These are phyloP conservation scores for Colletotrichum lentis DNA, from an alignment of 2,329 filamentous ascomycete genomes.

Conservation along the genomic window DNA sequence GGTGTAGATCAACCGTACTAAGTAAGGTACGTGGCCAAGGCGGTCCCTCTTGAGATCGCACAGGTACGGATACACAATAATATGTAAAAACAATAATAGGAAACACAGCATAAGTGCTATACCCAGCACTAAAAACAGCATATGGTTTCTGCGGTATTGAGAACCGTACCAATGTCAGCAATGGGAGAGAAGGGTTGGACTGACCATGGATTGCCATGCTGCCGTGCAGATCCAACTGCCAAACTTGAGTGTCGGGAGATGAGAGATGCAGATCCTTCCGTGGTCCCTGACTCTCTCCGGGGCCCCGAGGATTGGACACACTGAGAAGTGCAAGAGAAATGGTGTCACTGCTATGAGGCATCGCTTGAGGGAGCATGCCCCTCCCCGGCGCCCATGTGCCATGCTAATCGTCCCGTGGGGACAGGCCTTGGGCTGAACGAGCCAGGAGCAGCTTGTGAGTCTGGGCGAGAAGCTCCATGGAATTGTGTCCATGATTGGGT, in stretches of 20 bases:
- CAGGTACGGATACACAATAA: no score
- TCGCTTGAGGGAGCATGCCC: background rate
- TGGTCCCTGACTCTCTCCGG: background rate
- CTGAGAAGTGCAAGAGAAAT: background rate
- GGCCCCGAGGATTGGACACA: no score
- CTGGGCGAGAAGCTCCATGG: constrained; percentile 18
- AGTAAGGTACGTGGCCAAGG: no score
- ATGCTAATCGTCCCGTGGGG: background rate
- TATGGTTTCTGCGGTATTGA: no score
- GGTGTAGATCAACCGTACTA: background rate
- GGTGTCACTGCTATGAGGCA: background rate
- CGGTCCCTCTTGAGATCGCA: no score
- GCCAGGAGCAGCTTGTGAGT: constrained; percentile 19
- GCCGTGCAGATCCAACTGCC: constrained; percentile 5
- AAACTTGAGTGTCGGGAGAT: background rate
- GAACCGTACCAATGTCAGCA: background rate
- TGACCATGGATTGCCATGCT: background rate
- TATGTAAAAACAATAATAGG: no score
- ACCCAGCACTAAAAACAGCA: no score
- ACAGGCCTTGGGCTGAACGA: constrained; percentile 11
- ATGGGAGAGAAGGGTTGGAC: background rate
- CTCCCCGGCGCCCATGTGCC: background rate
- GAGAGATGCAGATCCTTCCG: background rate
- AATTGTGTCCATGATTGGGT: constrained; percentile 35
- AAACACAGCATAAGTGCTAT: no score